Percentiles rank a stretch among this genome's conserved stretches.
phyloP scores from a whole-genome alignment of 2,329 filamentous ascomycete species.

The Aspergillus jensenii region DNA sequence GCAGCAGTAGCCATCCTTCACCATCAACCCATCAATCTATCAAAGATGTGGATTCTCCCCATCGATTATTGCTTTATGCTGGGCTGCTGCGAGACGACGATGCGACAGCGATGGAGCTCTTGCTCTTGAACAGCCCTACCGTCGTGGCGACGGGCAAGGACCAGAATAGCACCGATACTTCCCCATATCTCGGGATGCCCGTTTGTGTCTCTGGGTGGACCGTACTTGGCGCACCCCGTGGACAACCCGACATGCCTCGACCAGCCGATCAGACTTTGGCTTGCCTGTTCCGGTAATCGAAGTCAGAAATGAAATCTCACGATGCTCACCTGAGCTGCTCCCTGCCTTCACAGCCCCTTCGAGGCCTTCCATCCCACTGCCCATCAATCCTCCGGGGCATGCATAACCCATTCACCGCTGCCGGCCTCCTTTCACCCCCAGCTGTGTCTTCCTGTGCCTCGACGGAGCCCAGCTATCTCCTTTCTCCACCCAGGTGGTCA shows the following conservation, averaged over 20 bases:
- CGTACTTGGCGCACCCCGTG: not conserved
- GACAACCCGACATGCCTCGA: not conserved
- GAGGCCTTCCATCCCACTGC: not conserved
- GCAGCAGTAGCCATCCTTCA: not conserved
- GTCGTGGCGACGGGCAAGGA: no score
- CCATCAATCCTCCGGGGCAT: not conserved
- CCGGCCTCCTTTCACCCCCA: not conserved
- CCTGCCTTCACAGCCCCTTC: not conserved
- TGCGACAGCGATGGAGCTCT: no score
- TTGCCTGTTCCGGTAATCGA: conserved; percentile 2
- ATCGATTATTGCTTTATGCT: no score
- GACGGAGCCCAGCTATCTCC: not conserved
- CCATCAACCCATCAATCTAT: not conserved
- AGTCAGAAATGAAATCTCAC: not conserved
- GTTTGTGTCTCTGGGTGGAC: not conserved
- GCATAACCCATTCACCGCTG: not conserved
- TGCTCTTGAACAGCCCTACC: no score
- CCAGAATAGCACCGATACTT: not conserved
- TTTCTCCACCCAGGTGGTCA: not conserved
- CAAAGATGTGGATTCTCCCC: no score
- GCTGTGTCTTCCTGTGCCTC: not conserved
- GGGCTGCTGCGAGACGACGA: no score
- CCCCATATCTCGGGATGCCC: conserved; percentile 1
- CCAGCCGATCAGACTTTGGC: conserved; percentile 4
- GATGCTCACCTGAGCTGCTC: conserved; percentile 7